Evolutionary conservation across 139 green algal genomes (phyloP), one percentile per base, ranked within the genome.

Genomic region (Coelastrella sp.): DNA sequence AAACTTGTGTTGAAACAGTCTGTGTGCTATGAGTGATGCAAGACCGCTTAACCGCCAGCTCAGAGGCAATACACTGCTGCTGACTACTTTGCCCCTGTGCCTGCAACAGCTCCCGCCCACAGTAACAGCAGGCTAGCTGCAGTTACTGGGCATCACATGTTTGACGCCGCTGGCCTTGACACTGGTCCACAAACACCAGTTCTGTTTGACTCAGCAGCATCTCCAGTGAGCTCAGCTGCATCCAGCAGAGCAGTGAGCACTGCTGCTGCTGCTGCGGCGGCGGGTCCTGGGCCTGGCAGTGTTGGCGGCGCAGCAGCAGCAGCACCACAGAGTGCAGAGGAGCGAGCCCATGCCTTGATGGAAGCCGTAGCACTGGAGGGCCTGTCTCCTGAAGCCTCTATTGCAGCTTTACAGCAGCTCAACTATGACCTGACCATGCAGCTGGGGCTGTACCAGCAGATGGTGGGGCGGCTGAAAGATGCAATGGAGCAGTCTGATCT

Each of bases 371-470:
- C 87, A 17, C 12, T 87, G 66, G 87, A 91, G 66, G 87, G 79
- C 7, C 57, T 87, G 65, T 88, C 87, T 3, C 79, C 87, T 57
- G 79, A 86, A 22, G 87, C 87, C 7, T 86, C 87, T 0, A 17
- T 88, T 8, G 80, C 80, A 59, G 80, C 80, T 7, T 27, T 91
- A 57, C 88, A 91, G 80, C 88, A 88, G 80, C 72, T 91, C 9
- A 91, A 91, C 59, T 88, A 91, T 73, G 88, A 91, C 59, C 70
- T 91, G 1, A 88, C 88, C 5, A 91, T 88, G 88, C 88, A 91
- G 88, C 68, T 91, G 78, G 88, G 68, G 6, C 25, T 88, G 20
- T 91, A 91, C 25, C 88, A 91, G 65, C 80, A 88, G 80, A 91
- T 91, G 88, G 88, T 91, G 0, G 80, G 59, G 4, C 66, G 88